Conservation (phyloP, 2,329 filamentous ascomycete species). For the Macrophomina tecta region DNA sequence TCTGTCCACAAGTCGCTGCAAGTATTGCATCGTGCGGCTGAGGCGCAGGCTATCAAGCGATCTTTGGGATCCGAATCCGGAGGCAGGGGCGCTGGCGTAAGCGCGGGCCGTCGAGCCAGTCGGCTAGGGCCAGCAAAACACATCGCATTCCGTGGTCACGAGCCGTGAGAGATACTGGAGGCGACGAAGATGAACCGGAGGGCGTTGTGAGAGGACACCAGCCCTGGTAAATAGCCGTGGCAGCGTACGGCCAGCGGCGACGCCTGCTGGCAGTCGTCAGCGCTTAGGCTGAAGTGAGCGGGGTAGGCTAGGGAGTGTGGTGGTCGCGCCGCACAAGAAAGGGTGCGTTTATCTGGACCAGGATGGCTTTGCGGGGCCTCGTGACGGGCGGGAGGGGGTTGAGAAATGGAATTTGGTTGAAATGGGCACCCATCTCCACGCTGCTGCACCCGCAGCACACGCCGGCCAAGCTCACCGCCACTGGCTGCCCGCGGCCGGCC, state of each 20-base stretch:
- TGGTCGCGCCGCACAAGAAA: conserved; percentile 1
- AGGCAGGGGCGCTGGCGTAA: conserved; percentile 10
- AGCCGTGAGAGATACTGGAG: not conserved
- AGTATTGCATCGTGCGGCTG: conserved; percentile 17
- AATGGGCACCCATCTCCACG: conserved; percentile 15
- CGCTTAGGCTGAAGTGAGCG: not conserved
- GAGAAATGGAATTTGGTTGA: conserved; percentile 5
- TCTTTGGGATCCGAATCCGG: conserved; percentile 6
- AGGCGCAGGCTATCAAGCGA: conserved; percentile 14
- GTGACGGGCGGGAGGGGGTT: conserved; percentile 4
- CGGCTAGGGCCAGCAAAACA: conserved; percentile 1
- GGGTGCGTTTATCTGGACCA: conserved; percentile 12
- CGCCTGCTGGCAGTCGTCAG: conserved; percentile 5
- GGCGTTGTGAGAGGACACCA: not conserved
- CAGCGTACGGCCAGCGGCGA: not conserved
- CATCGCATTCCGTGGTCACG: conserved; percentile 1
- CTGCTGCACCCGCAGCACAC: not conserved
- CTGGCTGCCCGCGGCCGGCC: not conserved
- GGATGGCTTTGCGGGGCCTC: conserved; percentile 9
- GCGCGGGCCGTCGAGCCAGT: conserved; percentile 17
- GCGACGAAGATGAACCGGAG: conserved; percentile 13
- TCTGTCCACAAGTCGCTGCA: not conserved
- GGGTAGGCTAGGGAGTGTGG: conserved; percentile 13
- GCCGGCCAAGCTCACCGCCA: too few species aligned
- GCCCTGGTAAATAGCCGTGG: conserved; percentile 13